A percentile compares a stretch with the other conserved stretches of the same genome.
These are phyloP conservation scores for Mycena sanguinolenta DNA, from an alignment of 768 basidiomycete genomes.

Conservation along the genomic window DNA sequence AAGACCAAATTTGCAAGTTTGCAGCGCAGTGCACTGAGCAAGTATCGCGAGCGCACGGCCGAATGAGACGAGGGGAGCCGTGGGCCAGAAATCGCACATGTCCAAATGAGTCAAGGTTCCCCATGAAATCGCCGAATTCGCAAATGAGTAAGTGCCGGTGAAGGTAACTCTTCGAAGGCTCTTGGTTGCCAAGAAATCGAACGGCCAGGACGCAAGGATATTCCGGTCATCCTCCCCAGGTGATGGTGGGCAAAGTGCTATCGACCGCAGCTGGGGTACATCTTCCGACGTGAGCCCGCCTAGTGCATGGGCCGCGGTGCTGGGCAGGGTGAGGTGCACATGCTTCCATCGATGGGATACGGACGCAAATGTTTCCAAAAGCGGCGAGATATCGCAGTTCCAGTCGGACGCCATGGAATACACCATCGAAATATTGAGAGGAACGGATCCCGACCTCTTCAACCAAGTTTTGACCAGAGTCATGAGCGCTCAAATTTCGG, in stretches of 20 bases:
- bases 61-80: not conserved
- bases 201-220: not conserved
- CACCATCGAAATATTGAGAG: constrained; percentile 7
- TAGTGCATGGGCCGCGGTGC: not conserved
- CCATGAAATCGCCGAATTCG: not conserved
- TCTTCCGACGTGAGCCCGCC: not conserved
- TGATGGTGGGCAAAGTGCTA: not conserved
- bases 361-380: not conserved
- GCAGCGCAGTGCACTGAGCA: not conserved
- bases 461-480: not conserved
- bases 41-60: not conserved
- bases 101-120: not conserved
- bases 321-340: not conserved
- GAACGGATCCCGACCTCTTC: not conserved
- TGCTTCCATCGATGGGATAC: not conserved
- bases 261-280: not conserved
- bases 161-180: constrained; percentile 1
- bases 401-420: not conserved
- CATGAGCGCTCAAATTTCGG: not conserved
- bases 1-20: not conserved
- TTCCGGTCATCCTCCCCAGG: not conserved
- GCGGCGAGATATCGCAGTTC: not conserved
- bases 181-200: not conserved
- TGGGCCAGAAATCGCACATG: not conserved
- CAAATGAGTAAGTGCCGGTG: not conserved